Conservation (phyloP, 2,329 filamentous ascomycete species). For the Ophiostoma perfectum region DNA sequence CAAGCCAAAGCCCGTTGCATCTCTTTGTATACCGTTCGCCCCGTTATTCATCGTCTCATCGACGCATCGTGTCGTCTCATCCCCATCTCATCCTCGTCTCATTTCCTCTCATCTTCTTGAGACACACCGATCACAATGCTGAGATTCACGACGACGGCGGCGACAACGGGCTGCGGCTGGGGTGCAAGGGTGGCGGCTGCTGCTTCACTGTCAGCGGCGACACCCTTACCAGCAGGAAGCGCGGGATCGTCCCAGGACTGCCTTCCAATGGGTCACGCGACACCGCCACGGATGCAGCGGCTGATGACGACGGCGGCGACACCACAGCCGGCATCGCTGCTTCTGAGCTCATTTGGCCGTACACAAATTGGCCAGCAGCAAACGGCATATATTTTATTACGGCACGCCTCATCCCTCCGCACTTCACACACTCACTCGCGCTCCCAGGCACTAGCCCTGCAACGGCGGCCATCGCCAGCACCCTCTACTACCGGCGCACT, state of each 20-base stretch:
- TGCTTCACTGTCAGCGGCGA: constrained; percentile 2
- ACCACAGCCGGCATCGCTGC: neutral
- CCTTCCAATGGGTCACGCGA: neutral
- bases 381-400: neutral
- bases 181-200: constrained; percentile 1
- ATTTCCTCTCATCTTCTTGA: too few species aligned
- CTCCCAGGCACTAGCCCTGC: neutral
- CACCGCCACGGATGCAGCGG: constrained; percentile 4
- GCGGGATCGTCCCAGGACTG: neutral
- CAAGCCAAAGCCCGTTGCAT: neutral
- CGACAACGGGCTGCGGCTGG: constrained; percentile 17
- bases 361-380: neutral
- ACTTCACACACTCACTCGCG: neutral
- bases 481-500: neutral
- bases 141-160: constrained; percentile 21
- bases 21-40: neutral
- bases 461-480: neutral
- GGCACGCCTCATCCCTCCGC: neutral
- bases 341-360: neutral
- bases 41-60: neutral
- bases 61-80: neutral
- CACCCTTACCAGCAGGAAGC: neutral
- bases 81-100: neutral
- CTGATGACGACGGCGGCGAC: neutral
- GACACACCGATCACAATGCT: constrained; percentile 17